These are phyloP conservation scores for Nymphaea colorata DNA, from an alignment of 164 flowering plant genomes.

Conservation along the genomic window DNA sequence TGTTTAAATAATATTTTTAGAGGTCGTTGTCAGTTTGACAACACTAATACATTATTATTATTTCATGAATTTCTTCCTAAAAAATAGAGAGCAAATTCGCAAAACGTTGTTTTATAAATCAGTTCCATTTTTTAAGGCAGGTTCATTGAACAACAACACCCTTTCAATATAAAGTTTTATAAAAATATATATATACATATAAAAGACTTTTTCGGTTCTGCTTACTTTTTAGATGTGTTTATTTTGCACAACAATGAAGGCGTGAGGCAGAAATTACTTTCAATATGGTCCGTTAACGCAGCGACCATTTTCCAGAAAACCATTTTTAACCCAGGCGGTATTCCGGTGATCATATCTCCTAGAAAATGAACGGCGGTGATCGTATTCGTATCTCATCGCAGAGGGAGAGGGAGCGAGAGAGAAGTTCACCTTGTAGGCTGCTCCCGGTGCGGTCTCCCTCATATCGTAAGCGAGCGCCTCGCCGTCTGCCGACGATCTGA, in stretches of 20 bases:
- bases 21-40: too few relatives aligned
- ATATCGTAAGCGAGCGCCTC: constrained; percentile 50
- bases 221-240: not conserved
- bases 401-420: not conserved
- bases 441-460: constrained; percentile 86
- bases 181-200: too few relatives aligned
- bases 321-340: not conserved
- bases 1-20: too few relatives aligned
- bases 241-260: not conserved
- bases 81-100: too few relatives aligned
- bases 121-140: too few relatives aligned
- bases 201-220: too few relatives aligned
- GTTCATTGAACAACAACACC: too few relatives aligned
- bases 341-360: not conserved
- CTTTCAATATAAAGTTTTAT: too few relatives aligned
- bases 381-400: not conserved
- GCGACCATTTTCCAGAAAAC: not conserved
- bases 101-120: too few relatives aligned
- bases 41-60: too few relatives aligned
- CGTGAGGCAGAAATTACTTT: not conserved
- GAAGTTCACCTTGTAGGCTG: constrained; percentile 58
- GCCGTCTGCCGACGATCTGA: constrained; percentile 36
- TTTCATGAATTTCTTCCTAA: too few relatives aligned
- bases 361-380: not conserved
- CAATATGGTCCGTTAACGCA: not conserved